Percentiles rank a stretch among this genome's conserved stretches.
Conservation (phyloP, 148 eudicot genomes). For the Camellia japonica region DNA sequence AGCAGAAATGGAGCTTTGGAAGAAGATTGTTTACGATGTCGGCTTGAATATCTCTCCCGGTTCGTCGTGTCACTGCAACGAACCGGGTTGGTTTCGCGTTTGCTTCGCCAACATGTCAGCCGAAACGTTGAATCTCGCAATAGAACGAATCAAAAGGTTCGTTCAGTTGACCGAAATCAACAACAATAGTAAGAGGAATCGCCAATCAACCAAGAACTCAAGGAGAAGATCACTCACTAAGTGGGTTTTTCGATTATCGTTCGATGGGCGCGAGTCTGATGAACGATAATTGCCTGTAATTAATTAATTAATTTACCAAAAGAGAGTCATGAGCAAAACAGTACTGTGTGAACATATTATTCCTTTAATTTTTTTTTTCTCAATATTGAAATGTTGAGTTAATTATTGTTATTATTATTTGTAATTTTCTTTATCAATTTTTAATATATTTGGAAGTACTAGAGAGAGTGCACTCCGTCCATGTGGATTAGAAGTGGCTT, state of each 20-base stretch:
- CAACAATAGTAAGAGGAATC: constrained; percentile 21
- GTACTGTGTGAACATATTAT: constrained; percentile 12
- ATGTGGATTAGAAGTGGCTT: constrained; percentile 78
- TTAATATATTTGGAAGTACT: not conserved
- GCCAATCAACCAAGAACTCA: constrained; percentile 28
- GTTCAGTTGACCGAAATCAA: constrained; percentile 22
- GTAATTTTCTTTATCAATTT: constrained; percentile 10
- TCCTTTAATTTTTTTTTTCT: constrained; percentile 23
- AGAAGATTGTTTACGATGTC: constrained; percentile 53
- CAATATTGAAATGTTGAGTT: constrained; percentile 30
- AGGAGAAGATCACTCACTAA: constrained; percentile 52
- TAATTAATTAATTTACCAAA: no score
- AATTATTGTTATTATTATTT: not conserved
- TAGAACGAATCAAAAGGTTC: constrained; percentile 52
- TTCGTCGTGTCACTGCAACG: constrained; percentile 69
- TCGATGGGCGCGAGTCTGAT: constrained; percentile 41
- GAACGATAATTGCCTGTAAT: constrained; percentile 30
- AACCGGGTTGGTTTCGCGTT: constrained; percentile 83
- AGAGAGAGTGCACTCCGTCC: constrained; percentile 64
- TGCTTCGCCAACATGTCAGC: constrained; percentile 74
- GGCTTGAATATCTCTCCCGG: constrained; percentile 75
- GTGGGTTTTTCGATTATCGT: constrained; percentile 85
- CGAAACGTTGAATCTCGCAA: constrained; percentile 46
- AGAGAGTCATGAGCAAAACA: no score
- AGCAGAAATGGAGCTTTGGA: constrained; percentile 72